Base-by-base conservation (phyloP, 2,329 filamentous ascomycete genomes). In the Pseudocercospora fuligena region DNA sequence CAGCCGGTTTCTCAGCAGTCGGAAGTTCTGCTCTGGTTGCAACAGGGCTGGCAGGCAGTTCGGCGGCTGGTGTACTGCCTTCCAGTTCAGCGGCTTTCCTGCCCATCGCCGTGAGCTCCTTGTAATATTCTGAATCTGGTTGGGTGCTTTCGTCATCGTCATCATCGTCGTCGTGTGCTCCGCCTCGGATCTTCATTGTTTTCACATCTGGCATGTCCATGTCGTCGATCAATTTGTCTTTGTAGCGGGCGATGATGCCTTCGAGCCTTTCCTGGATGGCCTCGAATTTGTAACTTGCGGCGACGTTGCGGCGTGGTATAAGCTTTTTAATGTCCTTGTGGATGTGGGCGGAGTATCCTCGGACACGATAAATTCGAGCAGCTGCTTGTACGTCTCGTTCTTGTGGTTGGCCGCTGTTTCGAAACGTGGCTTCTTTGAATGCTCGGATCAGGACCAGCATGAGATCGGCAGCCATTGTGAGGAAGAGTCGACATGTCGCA, bases 381-480 rank as follows among this genome's bases (percentile, higher is more conserved):
- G 72, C 72, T 4, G 66, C 61, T 33, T 64, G 58, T 54, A 73
- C 68, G 47, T 72, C 72, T 43, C 60, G 59, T 40, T 70, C 70
- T 16, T 66, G 61, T 8, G 72, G 72, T 51, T 70, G 68, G 3
- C 59, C 67, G 43, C 62, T 66, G 29, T 63, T 54, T 11, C 69
- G 63, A 61, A 71, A 69, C 8, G 67, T 65, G 8, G 67, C 67
- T 49, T 72, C 70, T 56, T 72, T 71, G 68, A 78, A 78, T 0
- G 74, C 73, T 51, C 73, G 67, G 36, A 74, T 73, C 16, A 78
- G 70, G 40, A 77, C 76, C 19, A 78, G 69, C 33, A 76, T 78
- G 61, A 78, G 70, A 47, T 78, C 77, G 64, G 72, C 75, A 7
- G 76, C 70, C 70, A 76, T 76, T 56, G 76, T 75, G 47, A 78